A percentile compares a stretch with the other conserved stretches of the same genome.
Conservation (phyloP, 495 filamentous ascomycete genomes). For the Tricharina praecox region DNA sequence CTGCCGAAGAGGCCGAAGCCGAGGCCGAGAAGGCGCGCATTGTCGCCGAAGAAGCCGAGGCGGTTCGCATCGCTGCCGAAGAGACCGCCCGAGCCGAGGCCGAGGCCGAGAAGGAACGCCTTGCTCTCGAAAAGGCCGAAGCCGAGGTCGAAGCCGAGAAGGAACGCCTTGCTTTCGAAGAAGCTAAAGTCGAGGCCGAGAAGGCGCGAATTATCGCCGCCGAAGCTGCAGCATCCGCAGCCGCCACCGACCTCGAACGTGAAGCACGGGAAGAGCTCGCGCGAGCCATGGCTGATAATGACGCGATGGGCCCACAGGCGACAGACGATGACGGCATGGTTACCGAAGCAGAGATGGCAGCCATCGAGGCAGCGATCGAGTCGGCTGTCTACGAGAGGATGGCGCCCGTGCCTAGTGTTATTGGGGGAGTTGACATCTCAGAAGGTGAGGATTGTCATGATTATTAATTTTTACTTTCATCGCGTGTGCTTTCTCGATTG, state of each 20-base stretch:
- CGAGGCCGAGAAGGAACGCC: background rate
- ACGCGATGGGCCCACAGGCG: background rate
- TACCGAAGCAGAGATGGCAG: background rate
- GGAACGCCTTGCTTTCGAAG: background rate
- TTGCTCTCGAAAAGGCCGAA: background rate
- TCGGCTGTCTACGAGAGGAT: background rate
- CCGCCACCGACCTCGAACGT: background rate
- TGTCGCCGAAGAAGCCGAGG: background rate
- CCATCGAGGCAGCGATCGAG: slow-evolving; percentile 1
- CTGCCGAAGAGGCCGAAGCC: background rate
- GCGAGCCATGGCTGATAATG: background rate
- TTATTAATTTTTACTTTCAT: no score
- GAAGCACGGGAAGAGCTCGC: slow-evolving; percentile 1
- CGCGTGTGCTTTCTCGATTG: background rate
- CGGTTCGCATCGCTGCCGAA: background rate
- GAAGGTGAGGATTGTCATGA: slow-evolving; percentile 4
- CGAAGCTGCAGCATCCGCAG: background rate
- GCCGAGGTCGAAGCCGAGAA: slow-evolving; percentile 1
- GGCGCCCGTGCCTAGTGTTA: background rate
- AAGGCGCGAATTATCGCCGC: background rate
- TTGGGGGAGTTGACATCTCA: slow-evolving; percentile 1
- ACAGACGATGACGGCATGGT: background rate
- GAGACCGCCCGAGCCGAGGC: background rate
- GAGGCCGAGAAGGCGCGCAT: background rate
- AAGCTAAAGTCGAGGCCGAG: background rate